These are phyloP conservation scores for Cytospora chrysosperma DNA, from an alignment of 2,329 filamentous ascomycete species.

Conservation along the genomic window DNA sequence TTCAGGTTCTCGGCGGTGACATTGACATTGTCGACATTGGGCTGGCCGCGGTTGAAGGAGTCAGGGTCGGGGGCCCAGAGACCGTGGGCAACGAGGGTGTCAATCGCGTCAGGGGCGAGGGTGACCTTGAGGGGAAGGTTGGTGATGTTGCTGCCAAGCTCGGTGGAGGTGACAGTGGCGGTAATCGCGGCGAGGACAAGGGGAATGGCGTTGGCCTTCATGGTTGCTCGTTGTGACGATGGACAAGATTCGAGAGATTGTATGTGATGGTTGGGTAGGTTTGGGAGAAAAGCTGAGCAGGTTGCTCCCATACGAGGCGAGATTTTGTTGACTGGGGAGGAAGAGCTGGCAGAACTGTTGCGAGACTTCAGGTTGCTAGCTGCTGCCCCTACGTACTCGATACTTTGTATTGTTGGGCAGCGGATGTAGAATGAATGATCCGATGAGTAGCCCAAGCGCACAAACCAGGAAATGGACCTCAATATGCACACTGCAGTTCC, in stretches of 20 bases:
- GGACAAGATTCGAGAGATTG: not conserved
- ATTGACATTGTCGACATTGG: not conserved
- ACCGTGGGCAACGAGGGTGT: not conserved
- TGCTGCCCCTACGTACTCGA: no score
- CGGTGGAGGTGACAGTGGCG: not conserved
- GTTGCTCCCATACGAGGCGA: not conserved
- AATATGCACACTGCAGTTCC: no score
- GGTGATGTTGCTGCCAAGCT: not conserved
- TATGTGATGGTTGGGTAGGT: not conserved
- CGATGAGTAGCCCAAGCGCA: no score
- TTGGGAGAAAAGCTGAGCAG: not conserved
- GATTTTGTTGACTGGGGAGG: not conserved
- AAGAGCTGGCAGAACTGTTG: not conserved
- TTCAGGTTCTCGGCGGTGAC: slow-evolving; percentile 3
- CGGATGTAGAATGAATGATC: not conserved
- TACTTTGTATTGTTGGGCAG: not conserved
- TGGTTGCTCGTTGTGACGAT: not conserved
- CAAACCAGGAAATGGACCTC: no score
- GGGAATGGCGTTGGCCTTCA: not conserved
- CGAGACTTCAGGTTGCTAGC: not conserved
- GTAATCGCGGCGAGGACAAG: not conserved
- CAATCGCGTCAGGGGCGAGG: not conserved
- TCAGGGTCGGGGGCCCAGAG: not conserved
- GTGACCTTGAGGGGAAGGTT: not conserved
- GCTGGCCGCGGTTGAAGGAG: not conserved